Percentiles rank a stretch among this genome's conserved stretches.
phyloP scores from a whole-genome alignment of 441 rosid species.

The Cnidoscolus chayamansa region DNA sequence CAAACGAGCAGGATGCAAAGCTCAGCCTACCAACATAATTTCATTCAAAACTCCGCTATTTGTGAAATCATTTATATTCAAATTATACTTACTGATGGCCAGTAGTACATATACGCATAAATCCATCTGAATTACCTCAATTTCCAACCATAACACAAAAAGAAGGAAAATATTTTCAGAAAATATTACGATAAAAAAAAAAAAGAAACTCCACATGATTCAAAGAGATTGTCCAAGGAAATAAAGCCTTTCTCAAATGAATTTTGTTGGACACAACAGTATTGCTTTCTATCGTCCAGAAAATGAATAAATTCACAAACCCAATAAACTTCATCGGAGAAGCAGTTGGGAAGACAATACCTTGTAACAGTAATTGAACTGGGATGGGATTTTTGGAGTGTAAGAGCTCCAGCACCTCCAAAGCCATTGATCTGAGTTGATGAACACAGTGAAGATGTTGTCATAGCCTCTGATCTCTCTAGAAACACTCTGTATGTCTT shows the following conservation, averaged over 20 bases:
- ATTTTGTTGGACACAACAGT: neutral
- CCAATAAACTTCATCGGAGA: slow-evolving; percentile 1
- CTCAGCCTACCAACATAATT: neutral
- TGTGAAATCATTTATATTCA: neutral
- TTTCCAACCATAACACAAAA: neutral
- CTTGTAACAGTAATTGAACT: slow-evolving; percentile 43
- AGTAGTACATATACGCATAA: neutral
- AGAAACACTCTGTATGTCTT: slow-evolving; percentile 3
- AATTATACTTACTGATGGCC: neutral
- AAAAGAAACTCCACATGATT: neutral
- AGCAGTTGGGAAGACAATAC: slow-evolving; percentile 22
- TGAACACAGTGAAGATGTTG: slow-evolving; percentile 55
- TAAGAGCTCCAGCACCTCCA: slow-evolving; percentile 35
- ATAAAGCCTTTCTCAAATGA: slow-evolving; percentile 15
- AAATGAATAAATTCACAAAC: neutral
- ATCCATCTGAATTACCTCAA: neutral
- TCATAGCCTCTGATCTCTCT: slow-evolving; percentile 32
- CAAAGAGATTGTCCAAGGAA: slow-evolving; percentile 16
- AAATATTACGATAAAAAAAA: neutral
- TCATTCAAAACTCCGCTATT: neutral
- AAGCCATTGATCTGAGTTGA: slow-evolving; percentile 58
- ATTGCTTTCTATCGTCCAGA: neutral
- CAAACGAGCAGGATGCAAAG: slow-evolving; percentile 19
- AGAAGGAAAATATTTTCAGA: neutral
- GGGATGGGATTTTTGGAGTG: slow-evolving; percentile 40